Conservation (phyloP, 805 yeast species). For the Myxozyma vanderwaltii region DNA sequence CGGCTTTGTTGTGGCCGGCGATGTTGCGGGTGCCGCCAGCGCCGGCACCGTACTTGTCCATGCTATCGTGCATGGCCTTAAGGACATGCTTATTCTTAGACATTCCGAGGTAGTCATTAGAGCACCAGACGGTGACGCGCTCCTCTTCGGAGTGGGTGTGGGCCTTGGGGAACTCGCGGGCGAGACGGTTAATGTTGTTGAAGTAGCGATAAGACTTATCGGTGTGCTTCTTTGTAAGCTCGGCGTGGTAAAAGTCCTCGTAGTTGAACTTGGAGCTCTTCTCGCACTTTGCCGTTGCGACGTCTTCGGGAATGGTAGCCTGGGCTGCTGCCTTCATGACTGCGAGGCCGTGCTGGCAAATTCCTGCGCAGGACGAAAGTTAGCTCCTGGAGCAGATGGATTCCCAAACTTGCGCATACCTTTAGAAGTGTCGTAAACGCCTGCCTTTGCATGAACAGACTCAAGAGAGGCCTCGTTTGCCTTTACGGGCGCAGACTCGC, state of each 20-base stretch:
- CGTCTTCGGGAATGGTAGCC: slow-evolving; percentile 15
- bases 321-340: slow-evolving; percentile 34
- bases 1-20: slow-evolving; percentile 94
- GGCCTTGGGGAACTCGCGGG: slow-evolving; percentile 90
- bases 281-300: slow-evolving; percentile 11
- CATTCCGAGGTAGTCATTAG: slow-evolving; percentile 96
- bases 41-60: slow-evolving; percentile 93
- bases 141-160: slow-evolving; percentile 69
- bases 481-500: slow-evolving; percentile 26
- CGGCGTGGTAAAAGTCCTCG: slow-evolving; percentile 65
- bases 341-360: slow-evolving; percentile 34
- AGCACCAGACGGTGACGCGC: slow-evolving; percentile 98
- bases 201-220: slow-evolving; percentile 95
- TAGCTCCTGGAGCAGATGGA: background rate
- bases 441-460: slow-evolving; percentile 36
- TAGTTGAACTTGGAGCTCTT: slow-evolving; percentile 60
- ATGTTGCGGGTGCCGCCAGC: slow-evolving; percentile 99
- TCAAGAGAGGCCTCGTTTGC: slow-evolving; percentile 36
- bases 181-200: slow-evolving; percentile 95
- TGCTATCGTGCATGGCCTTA: slow-evolving; percentile 71
- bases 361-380: slow-evolving; percentile 15
- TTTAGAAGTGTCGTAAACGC: slow-evolving; percentile 38
- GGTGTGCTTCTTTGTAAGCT: slow-evolving; percentile 69
- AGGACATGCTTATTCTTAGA: slow-evolving; percentile 77
- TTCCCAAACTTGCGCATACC: slow-evolving; percentile 23